Evolutionary conservation across 1,139 yeast genomes (phyloP), one percentile per base, ranked within the genome.

Genomic region (Groenewaldozyma sp.): DNA sequence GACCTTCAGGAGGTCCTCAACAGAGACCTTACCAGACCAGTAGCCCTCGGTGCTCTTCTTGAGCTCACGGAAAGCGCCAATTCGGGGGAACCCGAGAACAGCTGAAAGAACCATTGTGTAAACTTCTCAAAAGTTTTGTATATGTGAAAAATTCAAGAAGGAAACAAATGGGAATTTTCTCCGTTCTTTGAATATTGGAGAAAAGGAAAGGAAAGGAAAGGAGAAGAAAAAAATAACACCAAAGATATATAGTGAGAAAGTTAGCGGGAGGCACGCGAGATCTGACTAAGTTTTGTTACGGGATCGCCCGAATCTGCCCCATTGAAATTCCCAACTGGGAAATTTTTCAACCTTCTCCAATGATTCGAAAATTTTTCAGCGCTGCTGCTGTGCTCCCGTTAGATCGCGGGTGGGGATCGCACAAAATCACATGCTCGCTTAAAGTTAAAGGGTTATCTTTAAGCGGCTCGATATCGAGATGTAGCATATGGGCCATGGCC

Each of bases 61-160:
- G 70, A 91, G 81, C 74, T 91, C 98, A 80, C 98, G 91, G 75
- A 87, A 87, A 58, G 95, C 94, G 64, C 98, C 69, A 50, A 65
- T 88, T 77, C 97, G 91, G 74, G 98, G 98, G 88, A 88, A 88
- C 69, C 98, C 98, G 73, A 88, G 79, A 59, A 88, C 93, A 62
- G 95, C 78, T 54, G 97, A 88, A 70, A 80, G 81, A 69, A 88
- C 96, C 96, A 88, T 87, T 62, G 39, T 69, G 11, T 28, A 20
- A 19, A 16, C 27, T 31, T 36, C 24, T 20, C 16, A 31, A 32
- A n/a, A 27, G 31, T 20, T 29, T 38, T 28, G 33, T 13, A 16
- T 16, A 16, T 26, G 28, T 22, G 37, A 6, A 24, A 17, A 21
- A 35, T n/a, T 6, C 14, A 13, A 13, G 19, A 18, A 11, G 24